A percentile compares a stretch with the other conserved stretches of the same genome.
Conservation (phyloP, 225 moss, liverwort and hornwort species). For the Asterella californica region DNA sequence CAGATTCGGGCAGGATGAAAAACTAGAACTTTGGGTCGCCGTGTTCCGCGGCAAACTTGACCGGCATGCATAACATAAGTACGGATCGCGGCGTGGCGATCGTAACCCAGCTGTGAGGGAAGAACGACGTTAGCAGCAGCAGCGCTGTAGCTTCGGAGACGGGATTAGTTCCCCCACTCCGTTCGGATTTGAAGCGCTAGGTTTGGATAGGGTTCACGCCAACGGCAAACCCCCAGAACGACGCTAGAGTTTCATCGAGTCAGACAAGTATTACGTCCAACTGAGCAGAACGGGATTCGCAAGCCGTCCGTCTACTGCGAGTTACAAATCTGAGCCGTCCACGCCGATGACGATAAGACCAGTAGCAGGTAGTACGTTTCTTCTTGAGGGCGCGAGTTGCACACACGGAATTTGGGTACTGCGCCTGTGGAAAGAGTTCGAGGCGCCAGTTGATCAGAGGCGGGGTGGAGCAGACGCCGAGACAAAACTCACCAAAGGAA, state of each 20-base stretch:
- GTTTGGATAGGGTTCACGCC: conserved; percentile 3
- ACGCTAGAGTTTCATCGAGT: background rate
- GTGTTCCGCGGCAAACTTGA: background rate
- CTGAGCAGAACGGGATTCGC: background rate
- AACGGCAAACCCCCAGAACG: background rate
- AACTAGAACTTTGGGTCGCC: background rate
- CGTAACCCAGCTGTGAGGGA: too few species aligned
- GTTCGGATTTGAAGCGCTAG: background rate
- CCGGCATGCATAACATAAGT: background rate
- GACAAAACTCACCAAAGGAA: background rate
- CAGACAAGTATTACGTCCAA: background rate
- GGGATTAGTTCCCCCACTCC: background rate
- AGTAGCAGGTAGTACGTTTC: conserved; percentile 2
- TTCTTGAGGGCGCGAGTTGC: background rate
- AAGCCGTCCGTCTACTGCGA: background rate
- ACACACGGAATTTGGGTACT: background rate
- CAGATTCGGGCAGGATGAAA: conserved; percentile 8
- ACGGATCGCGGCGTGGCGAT: background rate
- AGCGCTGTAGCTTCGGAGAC: background rate
- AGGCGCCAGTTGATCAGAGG: background rate
- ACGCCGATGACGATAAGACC: conserved; percentile 12
- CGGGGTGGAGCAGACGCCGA: background rate
- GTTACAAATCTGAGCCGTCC: conserved; percentile 3
- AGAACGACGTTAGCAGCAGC: background rate
- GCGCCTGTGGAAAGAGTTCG: background rate